Base-by-base conservation (phyloP, 1,139 yeast species). In the Suhomyces wounanorum region DNA sequence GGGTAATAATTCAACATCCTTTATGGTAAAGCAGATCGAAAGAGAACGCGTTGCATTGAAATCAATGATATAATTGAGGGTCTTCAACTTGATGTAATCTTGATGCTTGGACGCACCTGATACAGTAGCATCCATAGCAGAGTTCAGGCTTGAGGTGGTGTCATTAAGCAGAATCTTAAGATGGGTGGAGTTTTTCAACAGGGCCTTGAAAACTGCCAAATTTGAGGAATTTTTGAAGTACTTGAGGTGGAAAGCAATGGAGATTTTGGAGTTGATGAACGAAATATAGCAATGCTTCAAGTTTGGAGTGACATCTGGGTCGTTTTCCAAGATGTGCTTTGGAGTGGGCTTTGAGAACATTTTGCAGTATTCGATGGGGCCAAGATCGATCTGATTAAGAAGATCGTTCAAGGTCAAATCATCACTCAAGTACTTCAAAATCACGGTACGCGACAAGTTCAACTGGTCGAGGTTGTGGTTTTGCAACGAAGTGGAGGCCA, bases 321-420 rank as follows among this genome's bases (percentile, higher is more conserved):
- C 63, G n/a, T 55, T 55, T 36, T 63, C 69, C 39, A 53, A 50
- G 8, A 65, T 57, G 40, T 63, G 64, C 25, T 59, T 58, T 13
- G 73, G 72, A 7, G 72, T 66, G 17, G 69, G 66, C 43, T 64
- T 68, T 10, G 70, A 55, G 55, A 69, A 67, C 63, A 75, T 62
- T 51, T 70, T 72, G 53, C 75, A 67, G 57, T 69, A 71, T 58
- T 77, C 81, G 37, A 77, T 73, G 2, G 81, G 81, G 3, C 81
- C 81, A 54, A 60, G 65, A 50, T 75, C 77, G 40, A 77, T 64
- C 21, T 63, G 59, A 52, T 72, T 61, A 43, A 77, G 62, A 26
- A 77, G 61, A 28, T 72, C 69, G 44, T 63, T 59, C 42, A 76
- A 58, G 1, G 69, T 45, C 35, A 75, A 55, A 25, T 63, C 64